Evolutionary conservation across 371 early-diverging fungal species (phyloP).

Genomic region (Mortierella sp.): DNA sequence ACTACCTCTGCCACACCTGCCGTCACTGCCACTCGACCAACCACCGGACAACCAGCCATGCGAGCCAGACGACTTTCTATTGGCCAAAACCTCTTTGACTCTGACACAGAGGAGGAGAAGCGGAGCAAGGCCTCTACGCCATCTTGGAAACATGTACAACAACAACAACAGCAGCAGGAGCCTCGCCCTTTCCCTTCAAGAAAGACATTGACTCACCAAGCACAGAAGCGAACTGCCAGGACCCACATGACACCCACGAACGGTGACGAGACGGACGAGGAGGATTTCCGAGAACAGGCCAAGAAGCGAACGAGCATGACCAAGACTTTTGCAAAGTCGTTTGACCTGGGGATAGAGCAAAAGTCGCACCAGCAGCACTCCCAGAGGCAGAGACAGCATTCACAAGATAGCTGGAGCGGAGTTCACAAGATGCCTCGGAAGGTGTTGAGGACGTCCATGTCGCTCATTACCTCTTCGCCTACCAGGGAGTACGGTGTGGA

Average conservation of each 20-base stretch:
- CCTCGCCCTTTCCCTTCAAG: neutral
- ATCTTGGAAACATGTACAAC: neutral
- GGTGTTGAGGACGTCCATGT: constrained; percentile 28
- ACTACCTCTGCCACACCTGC: neutral
- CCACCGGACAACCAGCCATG: constrained; percentile 35
- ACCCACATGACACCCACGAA: neutral
- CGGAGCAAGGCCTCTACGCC: neutral
- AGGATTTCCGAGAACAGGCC: constrained; percentile 34
- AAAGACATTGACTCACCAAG: constrained; percentile 24
- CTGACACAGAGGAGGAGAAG: constrained; percentile 41
- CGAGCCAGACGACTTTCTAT: constrained; percentile 48
- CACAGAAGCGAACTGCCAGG: constrained; percentile 40
- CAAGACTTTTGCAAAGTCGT: neutral
- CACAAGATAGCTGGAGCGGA: constrained; percentile 11
- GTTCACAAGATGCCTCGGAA: constrained; percentile 21
- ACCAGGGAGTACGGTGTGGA: constrained; percentile 40
- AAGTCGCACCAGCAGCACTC: constrained; percentile 1
- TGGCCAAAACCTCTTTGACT: constrained; percentile 47
- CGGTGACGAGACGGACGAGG: constrained; percentile 54
- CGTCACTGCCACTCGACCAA: neutral
- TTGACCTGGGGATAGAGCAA: constrained; percentile 4
- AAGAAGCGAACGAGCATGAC: constrained; percentile 21
- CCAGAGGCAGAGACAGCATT: constrained; percentile 9
- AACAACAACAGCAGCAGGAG: constrained; percentile 7
- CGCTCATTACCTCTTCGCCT: constrained; percentile 28